Percentiles rank a stretch among this genome's conserved stretches.
These are phyloP conservation scores for Yamadazyma sp. DNA, from an alignment of 805 yeast genomes.

Conservation along the genomic window DNA sequence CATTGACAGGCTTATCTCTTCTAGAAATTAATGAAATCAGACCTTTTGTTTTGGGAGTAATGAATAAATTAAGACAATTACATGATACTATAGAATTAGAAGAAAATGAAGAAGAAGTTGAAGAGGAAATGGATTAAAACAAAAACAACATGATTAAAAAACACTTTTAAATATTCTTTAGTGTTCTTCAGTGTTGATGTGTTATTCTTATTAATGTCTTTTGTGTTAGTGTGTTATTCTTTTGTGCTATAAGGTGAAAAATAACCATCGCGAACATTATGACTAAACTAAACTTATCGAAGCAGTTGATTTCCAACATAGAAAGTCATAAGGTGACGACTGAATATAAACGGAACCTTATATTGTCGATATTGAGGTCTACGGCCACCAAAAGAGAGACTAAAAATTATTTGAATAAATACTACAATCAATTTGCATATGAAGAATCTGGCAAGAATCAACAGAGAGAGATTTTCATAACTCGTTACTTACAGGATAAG, in stretches of 20 bases:
- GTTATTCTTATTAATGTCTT: too few species aligned
- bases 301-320: conserved; percentile 36
- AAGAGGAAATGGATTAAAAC: too few species aligned
- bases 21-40: conserved; percentile 87
- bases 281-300: conserved; percentile 8
- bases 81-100: conserved; percentile 30
- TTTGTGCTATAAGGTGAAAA: too few species aligned
- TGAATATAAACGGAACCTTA: conserved; percentile 59
- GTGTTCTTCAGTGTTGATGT: too few species aligned
- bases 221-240: too few species aligned
- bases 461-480: conserved; percentile 31
- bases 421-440: conserved; percentile 46
- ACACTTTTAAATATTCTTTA: too few species aligned
- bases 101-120: conserved; percentile 13
- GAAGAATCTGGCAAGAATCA: conserved; percentile 18
- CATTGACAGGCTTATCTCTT: conserved; percentile 74
- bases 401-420: conserved; percentile 70
- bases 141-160: too few species aligned
- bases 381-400: conserved; percentile 96
- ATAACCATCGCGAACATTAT: background rate
- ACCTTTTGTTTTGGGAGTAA: conserved; percentile 74
- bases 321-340: conserved; percentile 31
- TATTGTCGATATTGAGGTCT: conserved; percentile 80
- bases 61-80: conserved; percentile 70
- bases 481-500: conserved; percentile 28